Conservation (phyloP, 257 asterid species). For the Nicotiana paniculata region DNA sequence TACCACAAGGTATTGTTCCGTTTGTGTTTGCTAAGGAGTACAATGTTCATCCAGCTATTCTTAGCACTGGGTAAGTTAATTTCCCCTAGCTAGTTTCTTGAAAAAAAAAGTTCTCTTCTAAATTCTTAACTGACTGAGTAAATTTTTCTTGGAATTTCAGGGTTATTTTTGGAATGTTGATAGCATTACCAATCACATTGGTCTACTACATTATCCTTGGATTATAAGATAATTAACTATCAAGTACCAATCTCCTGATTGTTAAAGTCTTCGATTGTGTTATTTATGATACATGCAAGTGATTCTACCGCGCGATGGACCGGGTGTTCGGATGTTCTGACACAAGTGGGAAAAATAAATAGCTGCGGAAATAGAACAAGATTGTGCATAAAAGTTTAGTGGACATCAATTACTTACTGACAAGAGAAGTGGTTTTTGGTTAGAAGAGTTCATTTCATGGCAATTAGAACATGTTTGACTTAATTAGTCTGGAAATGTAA, state of each 20-base stretch:
- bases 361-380: not conserved
- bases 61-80: slow-evolving; percentile 20
- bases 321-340: not conserved
- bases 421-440: not conserved
- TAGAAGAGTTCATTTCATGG: slow-evolving; percentile 5
- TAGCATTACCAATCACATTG: slow-evolving; percentile 57
- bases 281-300: too few relatives aligned
- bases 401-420: too few relatives aligned
- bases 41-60: slow-evolving; percentile 26
- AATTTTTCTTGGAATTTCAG: slow-evolving; percentile 12
- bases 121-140: not conserved
- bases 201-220: slow-evolving; percentile 56
- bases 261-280: too few relatives aligned
- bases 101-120: not conserved
- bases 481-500: slow-evolving; percentile 10
- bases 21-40: slow-evolving; percentile 29
- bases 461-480: not conserved
- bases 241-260: not conserved
- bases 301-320: not conserved
- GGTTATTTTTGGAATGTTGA: slow-evolving; percentile 59
- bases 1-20: slow-evolving; percentile 31
- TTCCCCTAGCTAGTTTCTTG: not conserved
- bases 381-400: not conserved
- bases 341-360: not conserved
- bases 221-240: slow-evolving; percentile 11